Evolutionary conservation across 345 rosid genomes (phyloP).

Genomic region (Pelargonium nanum): DNA sequence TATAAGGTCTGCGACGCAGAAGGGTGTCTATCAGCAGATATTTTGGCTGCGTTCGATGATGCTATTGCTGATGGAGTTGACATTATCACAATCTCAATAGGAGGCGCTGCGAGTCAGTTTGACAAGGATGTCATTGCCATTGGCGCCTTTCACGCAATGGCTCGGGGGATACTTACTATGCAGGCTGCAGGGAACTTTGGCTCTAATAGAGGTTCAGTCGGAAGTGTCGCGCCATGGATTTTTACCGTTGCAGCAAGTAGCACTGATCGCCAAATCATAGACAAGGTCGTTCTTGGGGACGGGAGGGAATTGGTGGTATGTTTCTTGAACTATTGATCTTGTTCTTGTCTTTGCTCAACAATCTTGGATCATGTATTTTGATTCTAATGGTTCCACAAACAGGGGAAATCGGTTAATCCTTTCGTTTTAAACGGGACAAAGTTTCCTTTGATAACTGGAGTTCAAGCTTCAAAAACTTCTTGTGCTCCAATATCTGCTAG

Average conservation of each 20-base stretch:
- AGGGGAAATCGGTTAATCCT: background rate
- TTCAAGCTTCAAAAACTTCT: background rate
- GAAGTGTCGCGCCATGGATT: constrained; percentile 25
- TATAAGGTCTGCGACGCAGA: constrained; percentile 19
- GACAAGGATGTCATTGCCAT: constrained; percentile 11
- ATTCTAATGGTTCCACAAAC: too few relatives aligned
- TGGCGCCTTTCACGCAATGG: constrained; percentile 24
- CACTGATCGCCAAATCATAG: constrained; percentile 15
- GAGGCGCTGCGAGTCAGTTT: background rate
- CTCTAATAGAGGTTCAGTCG: background rate
- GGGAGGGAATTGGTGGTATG: constrained; percentile 13
- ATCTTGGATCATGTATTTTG: too few relatives aligned
- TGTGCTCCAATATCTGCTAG: background rate
- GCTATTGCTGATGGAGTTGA: constrained; percentile 15
- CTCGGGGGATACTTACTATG: constrained; percentile 18
- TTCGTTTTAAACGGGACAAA: background rate
- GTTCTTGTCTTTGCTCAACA: too few relatives aligned
- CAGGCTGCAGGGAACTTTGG: constrained; percentile 23
- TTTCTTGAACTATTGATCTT: background rate
- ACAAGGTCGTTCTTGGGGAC: constrained; percentile 13
- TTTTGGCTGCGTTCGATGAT: constrained; percentile 20
- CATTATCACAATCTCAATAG: constrained; percentile 24
- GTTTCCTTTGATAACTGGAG: background rate
- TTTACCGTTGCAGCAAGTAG: constrained; percentile 24
- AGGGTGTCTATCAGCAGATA: background rate